Evolutionary conservation across 805 yeast genomes (phyloP).

Genomic region (Cyberlindnera amylophila): DNA sequence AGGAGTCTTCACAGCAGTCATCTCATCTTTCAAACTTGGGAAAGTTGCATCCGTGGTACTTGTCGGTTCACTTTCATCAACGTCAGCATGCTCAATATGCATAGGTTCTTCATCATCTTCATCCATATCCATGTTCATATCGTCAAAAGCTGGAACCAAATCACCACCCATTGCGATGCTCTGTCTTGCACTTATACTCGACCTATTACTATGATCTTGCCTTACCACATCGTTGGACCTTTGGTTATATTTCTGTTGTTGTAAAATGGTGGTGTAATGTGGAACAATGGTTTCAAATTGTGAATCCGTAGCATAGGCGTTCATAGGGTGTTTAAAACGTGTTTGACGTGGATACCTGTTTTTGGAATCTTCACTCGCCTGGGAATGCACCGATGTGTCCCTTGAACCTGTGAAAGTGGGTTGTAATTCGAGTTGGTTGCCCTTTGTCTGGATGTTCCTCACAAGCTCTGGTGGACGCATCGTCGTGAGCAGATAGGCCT

Average conservation of each 20-base stretch:
- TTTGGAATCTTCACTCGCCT: background rate
- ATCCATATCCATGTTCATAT: constrained; percentile 23
- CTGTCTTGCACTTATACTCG: constrained; percentile 4
- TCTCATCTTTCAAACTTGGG: no score
- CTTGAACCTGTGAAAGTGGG: constrained; percentile 12
- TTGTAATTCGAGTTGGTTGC: background rate
- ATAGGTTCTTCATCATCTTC: constrained; percentile 2
- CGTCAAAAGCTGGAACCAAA: constrained; percentile 25
- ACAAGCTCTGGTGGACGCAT: constrained; percentile 17
- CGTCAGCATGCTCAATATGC: constrained; percentile 2
- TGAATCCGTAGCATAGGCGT: constrained; percentile 17
- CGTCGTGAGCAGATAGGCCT: background rate
- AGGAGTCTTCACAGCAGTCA: no score
- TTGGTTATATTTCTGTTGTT: constrained; percentile 20
- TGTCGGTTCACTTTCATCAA: background rate
- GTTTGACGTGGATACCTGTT: background rate
- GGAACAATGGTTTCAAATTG: constrained; percentile 21
- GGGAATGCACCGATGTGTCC: constrained; percentile 14
- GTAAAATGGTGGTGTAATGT: constrained; percentile 14
- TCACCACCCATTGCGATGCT: constrained; percentile 20
- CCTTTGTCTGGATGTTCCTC: constrained; percentile 15
- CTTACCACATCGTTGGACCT: background rate
- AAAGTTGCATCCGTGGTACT: constrained; percentile 7
- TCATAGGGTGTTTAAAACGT: constrained; percentile 21
- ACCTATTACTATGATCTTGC: background rate